Percentiles rank a stretch among this genome's conserved stretches.
Evolutionary conservation across 441 rosid genomes (phyloP).

Genomic region (Euphorbia schlechtendalii): DNA sequence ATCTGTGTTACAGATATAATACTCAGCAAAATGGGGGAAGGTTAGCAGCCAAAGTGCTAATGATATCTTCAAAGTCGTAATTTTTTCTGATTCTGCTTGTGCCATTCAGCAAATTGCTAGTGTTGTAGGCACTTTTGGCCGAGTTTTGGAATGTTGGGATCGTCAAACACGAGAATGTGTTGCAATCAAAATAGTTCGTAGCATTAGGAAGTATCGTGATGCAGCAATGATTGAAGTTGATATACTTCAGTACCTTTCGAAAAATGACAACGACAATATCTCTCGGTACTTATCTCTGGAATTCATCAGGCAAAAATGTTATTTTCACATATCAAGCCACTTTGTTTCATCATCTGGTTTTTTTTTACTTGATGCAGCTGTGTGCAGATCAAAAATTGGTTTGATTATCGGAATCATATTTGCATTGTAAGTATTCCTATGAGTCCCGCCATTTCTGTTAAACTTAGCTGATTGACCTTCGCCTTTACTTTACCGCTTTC

Average conservation of each 20-base stretch:
- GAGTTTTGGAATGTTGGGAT: constrained; percentile 95
- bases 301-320: constrained; percentile 20
- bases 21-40: constrained; percentile 88
- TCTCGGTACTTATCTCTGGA: constrained; percentile 42
- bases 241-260: constrained; percentile 56
- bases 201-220: constrained; percentile 64
- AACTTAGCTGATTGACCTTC: not conserved
- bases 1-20: constrained; percentile 51
- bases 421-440: constrained; percentile 62
- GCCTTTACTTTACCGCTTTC: not conserved
- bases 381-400: constrained; percentile 71
- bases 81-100: constrained; percentile 56
- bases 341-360: not conserved
- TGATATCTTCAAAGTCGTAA: constrained; percentile 54
- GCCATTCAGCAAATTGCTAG: constrained; percentile 72
- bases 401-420: constrained; percentile 73
- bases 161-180: constrained; percentile 62
- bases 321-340: not conserved
- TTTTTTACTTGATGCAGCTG: constrained; percentile 45
- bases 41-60: constrained; percentile 59
- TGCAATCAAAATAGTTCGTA: constrained; percentile 70
- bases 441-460: constrained; percentile 13
- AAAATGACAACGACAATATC: constrained; percentile 44
- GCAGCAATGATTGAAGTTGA: constrained; percentile 82
- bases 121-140: constrained; percentile 96